Conservation (phyloP, 2,329 filamentous ascomycete species). For the Aspergillus unguis region DNA sequence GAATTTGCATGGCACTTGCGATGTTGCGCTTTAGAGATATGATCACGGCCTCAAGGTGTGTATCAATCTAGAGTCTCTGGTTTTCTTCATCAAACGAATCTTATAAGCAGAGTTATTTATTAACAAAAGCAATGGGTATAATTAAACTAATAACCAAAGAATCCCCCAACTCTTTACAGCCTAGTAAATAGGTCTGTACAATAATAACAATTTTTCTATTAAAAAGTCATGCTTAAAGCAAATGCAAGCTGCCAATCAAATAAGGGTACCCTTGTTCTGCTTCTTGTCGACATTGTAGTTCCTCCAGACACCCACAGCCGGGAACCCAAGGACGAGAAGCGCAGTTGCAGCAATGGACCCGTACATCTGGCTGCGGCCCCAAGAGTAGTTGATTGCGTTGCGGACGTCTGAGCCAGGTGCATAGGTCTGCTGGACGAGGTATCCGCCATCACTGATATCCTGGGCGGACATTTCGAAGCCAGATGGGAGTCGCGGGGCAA, state of each 20-base stretch:
- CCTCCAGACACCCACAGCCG: slow-evolving; percentile 37
- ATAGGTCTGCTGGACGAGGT: slow-evolving; percentile 25
- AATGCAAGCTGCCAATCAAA: slow-evolving; percentile 1
- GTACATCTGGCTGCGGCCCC: slow-evolving; percentile 38
- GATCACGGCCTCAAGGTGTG: too few species aligned
- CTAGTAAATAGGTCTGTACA: too few species aligned
- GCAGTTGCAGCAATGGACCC: slow-evolving; percentile 35
- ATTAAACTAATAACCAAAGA: background rate
- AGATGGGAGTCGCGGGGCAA: slow-evolving; percentile 28
- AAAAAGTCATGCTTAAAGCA: too few species aligned
- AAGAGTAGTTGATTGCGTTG: slow-evolving; percentile 37
- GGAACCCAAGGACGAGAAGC: slow-evolving; percentile 32
- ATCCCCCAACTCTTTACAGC: background rate
- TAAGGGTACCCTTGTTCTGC: slow-evolving; percentile 36
- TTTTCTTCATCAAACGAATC: too few species aligned
- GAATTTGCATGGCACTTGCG: too few species aligned
- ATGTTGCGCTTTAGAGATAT: too few species aligned
- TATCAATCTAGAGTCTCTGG: too few species aligned
- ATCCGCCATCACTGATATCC: slow-evolving; percentile 26
- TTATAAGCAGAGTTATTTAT: too few species aligned
- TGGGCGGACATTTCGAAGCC: slow-evolving; percentile 18
- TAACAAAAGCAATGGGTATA: background rate
- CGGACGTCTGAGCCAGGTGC: slow-evolving; percentile 28
- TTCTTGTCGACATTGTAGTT: slow-evolving; percentile 39
- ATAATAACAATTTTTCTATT: too few species aligned